Percentiles rank a stretch among this genome's conserved stretches.
These are phyloP conservation scores for Salvia hispanica DNA, from an alignment of 257 asterid genomes.

Conservation along the genomic window DNA sequence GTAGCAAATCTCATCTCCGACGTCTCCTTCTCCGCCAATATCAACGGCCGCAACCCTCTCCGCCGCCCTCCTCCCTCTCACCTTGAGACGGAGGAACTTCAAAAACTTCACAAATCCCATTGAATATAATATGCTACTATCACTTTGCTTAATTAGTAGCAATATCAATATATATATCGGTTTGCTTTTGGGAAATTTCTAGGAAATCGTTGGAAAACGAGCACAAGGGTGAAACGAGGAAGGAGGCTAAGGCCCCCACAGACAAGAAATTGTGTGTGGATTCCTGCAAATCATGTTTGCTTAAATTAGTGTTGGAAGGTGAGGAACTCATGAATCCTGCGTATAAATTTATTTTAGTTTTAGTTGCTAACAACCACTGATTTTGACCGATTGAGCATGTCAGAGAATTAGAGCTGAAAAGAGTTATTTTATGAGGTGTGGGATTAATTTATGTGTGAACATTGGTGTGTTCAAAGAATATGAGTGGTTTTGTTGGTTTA, in stretches of 20 bases:
- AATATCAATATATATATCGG: not conserved
- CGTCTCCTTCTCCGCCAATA: not conserved
- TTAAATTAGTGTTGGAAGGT: conserved; percentile 33
- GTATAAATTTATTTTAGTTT: not conserved
- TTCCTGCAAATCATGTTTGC: conserved; percentile 17
- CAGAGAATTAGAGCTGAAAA: conserved; percentile 15
- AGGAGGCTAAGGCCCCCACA: conserved; percentile 16
- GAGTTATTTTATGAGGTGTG: not conserved
- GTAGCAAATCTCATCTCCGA: not conserved
- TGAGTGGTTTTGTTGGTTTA: not conserved
- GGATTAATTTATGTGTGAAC: not conserved
- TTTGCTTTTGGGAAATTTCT: not conserved
- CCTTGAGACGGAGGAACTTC: conserved; percentile 29
- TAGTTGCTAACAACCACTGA: conserved; percentile 34
- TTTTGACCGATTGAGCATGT: conserved; percentile 24
- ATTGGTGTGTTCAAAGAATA: conserved; percentile 12
- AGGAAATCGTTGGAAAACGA: not conserved
- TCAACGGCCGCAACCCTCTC: conserved; percentile 24
- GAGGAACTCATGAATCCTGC: conserved; percentile 28
- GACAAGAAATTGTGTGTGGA: conserved; percentile 29
- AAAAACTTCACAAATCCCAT: conserved; percentile 34
- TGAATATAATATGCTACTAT: not conserved
- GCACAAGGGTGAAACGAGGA: conserved; percentile 1
- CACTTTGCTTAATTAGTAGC: too few species aligned
- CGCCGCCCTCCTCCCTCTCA: conserved; percentile 25